phyloP scores from a whole-genome alignment of 768 basidiomycete species.

The Mycena leptocephala region DNA sequence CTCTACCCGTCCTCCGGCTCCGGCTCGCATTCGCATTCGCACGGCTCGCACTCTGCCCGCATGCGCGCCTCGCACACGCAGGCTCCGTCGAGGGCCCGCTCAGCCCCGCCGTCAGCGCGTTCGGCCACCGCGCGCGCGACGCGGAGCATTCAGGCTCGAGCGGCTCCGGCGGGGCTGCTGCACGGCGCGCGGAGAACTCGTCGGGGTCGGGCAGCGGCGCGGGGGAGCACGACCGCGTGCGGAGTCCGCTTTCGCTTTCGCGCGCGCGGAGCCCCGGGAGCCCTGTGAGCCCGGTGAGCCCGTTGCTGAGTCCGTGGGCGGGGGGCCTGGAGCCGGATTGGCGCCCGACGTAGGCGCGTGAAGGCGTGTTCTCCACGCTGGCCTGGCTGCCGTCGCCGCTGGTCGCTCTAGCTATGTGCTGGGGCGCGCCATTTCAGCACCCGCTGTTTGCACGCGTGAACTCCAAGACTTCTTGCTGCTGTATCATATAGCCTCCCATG shows the following conservation, averaged over 20 bases:
- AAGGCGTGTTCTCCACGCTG: neutral
- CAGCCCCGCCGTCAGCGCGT: conserved; percentile 34
- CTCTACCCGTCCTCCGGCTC: conserved; percentile 31
- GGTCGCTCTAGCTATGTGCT: neutral
- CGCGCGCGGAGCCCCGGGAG: no score
- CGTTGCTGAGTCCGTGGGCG: conserved; percentile 31
- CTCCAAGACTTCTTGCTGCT: neutral
- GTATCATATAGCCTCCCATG: conserved; percentile 5
- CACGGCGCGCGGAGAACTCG: conserved; percentile 23
- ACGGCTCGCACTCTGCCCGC: neutral
- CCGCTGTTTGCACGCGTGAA: neutral
- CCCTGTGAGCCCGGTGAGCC: conserved; percentile 30
- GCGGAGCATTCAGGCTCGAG: conserved; percentile 25
- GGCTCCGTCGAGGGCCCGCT: conserved; percentile 32
- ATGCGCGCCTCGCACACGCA: conserved; percentile 15
- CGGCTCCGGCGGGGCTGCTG: conserved; percentile 11
- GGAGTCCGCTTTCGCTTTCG: conserved; percentile 4
- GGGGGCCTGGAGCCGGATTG: conserved; percentile 35
- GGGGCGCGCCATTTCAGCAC: neutral
- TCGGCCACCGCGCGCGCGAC: conserved; percentile 20
- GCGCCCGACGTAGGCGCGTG: conserved; percentile 34
- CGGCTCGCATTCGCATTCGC: conserved; percentile 12
- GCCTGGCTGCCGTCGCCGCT: no score
- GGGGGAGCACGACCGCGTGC: neutral
- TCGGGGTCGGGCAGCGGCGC: neutral